Conservation (phyloP, 1,139 yeast genomes). For the Arxiozyma bovina region DNA sequence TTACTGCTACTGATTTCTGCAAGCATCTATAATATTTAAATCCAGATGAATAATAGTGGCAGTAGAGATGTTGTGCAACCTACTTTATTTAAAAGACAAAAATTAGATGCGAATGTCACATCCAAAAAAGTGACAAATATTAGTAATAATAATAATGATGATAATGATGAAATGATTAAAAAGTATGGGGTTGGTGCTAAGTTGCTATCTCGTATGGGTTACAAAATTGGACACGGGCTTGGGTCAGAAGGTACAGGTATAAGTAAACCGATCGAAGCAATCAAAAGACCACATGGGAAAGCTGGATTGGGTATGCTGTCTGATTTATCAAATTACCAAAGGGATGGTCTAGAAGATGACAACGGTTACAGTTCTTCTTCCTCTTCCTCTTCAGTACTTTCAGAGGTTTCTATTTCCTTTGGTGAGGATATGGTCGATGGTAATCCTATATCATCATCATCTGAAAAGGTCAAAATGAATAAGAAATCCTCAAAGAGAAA, state of each 20-base stretch:
- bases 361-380: not conserved
- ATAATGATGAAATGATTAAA: conserved; percentile 3
- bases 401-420: conserved; percentile 8
- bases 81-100: not conserved
- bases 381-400: conserved; percentile 8
- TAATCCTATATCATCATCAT: not conserved
- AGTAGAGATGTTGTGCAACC: not conserved
- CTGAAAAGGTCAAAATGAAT: not conserved
- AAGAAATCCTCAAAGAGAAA: not conserved
- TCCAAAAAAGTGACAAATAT: not conserved
- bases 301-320: conserved; percentile 56
- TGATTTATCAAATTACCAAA: conserved; percentile 10
- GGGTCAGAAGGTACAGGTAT: conserved; percentile 70
- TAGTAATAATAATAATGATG: not conserved
- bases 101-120: not conserved
- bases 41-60: not conserved
- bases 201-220: conserved; percentile 79
- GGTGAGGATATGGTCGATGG: not conserved
- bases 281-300: conserved; percentile 47
- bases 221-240: conserved; percentile 70
- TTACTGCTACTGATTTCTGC: not conserved
- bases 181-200: conserved; percentile 80
- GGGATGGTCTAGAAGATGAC: not conserved
- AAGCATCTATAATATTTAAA: not conserved
- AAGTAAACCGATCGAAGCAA: conserved; percentile 51